Percentiles rank a stretch among this genome's conserved stretches.
Conservation (phyloP, 2,329 filamentous ascomycete genomes). For the Paraphoma chrysanthemicola region DNA sequence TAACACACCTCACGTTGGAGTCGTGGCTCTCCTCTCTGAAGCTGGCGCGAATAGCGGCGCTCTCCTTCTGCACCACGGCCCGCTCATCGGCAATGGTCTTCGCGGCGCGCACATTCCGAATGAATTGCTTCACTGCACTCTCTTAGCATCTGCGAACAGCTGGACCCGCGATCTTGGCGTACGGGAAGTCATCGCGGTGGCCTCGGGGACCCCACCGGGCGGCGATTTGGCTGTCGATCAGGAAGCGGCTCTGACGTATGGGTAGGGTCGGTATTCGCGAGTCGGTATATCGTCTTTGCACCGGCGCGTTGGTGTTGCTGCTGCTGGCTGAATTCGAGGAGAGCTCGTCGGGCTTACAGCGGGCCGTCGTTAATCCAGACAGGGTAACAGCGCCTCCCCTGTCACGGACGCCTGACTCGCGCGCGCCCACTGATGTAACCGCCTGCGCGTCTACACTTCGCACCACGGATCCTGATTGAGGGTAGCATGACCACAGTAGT, state of each 20-base stretch:
- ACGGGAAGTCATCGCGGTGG: slow-evolving; percentile 65
- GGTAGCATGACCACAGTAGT: slow-evolving; percentile 1
- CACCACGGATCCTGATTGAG: neutral
- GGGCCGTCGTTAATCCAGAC: slow-evolving; percentile 28
- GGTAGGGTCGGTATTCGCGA: neutral
- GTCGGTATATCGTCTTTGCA: slow-evolving; percentile 1
- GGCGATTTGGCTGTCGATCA: slow-evolving; percentile 24
- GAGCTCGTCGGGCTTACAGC: slow-evolving; percentile 22
- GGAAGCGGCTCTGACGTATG: slow-evolving; percentile 7
- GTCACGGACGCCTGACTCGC: slow-evolving; percentile 16
- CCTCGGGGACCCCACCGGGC: slow-evolving; percentile 57
- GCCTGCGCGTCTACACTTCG: neutral
- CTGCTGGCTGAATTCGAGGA: slow-evolving; percentile 17
- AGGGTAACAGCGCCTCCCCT: slow-evolving; percentile 8
- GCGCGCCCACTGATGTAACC: slow-evolving; percentile 15
- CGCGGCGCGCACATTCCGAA: slow-evolving; percentile 96
- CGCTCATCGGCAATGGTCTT: slow-evolving; percentile 99
- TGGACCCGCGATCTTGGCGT: slow-evolving; percentile 45
- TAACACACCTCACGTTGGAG: slow-evolving; percentile 79
- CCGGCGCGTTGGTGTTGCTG: slow-evolving; percentile 6
- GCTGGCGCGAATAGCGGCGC: slow-evolving; percentile 94
- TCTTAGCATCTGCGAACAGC: slow-evolving; percentile 37
- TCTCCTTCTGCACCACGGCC: slow-evolving; percentile 98
- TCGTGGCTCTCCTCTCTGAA: slow-evolving; percentile 97
- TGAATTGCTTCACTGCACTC: slow-evolving; percentile 93